Percentiles rank a stretch among this genome's conserved stretches.
These are phyloP conservation scores for Xylaria acuta DNA, from an alignment of 495 filamentous ascomycete species.

Conservation along the genomic window DNA sequence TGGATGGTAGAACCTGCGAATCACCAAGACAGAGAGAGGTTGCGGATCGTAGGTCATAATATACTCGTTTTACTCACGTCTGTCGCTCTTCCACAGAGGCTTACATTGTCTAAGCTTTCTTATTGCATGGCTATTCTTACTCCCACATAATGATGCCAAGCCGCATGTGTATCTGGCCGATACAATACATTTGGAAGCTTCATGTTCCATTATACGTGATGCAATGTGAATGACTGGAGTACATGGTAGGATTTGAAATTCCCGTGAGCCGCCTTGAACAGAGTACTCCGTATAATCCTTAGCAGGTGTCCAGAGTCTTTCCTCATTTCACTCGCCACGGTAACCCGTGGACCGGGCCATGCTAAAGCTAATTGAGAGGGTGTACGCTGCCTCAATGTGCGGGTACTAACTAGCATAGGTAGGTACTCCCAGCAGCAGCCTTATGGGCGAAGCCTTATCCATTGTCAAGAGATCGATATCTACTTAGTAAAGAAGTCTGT, in stretches of 20 bases:
- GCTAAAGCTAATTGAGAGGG: not conserved
- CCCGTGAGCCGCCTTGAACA: not conserved
- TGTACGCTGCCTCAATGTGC: not conserved
- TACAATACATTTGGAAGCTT: constrained; percentile 10
- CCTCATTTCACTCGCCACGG: not conserved
- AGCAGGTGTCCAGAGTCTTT: not conserved
- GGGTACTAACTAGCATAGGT: not conserved
- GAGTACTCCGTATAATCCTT: constrained; percentile 13
- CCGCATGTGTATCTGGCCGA: not conserved
- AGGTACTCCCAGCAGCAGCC: not conserved
- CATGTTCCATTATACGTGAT: not conserved
- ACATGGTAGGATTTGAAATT: constrained; percentile 18
- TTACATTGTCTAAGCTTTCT: not conserved
- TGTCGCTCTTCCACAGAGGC: no score
- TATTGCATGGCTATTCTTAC: not conserved
- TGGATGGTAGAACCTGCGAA: not conserved
- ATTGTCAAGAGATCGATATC: not conserved
- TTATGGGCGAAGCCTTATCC: not conserved
- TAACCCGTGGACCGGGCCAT: not conserved
- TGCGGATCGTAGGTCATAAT: not conserved
- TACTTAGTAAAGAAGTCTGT: not conserved
- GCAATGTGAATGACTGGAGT: not conserved
- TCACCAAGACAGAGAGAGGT: not conserved
- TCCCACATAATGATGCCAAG: not conserved
- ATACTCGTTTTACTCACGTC: not conserved